Base-by-base conservation (phyloP, 805 yeast genomes). In the Scheffersomyces stipitis region DNA sequence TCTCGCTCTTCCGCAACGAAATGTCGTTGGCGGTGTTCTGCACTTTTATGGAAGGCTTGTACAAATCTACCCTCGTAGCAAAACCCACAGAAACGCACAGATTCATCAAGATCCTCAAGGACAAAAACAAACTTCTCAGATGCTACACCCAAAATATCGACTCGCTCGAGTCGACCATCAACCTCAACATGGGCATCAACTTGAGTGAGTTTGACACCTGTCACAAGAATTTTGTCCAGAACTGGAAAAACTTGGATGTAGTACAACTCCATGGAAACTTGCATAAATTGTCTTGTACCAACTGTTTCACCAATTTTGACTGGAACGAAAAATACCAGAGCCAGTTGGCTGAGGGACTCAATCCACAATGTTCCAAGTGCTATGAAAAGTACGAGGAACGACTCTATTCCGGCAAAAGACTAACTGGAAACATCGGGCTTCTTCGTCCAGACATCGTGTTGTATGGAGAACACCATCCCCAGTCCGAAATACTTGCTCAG, bases 131-230 rank as follows among this genome's bases (percentile, higher is more conserved):
- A 60, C 71, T 90, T 30, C 58, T 89, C 33, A 69, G 96, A 40
- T 88, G 97, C 62, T 91, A 91, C 58, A 91, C 98, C 1, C 98
- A 93, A 54, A 91, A 91, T 56, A 91, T 91, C 41, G 99, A 91
- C 59, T 90, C 95, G 0, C 66, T 91, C 24, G 98, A 91, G 54
- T 65, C 78, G 33, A 64, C 69, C 31, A 70, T 83, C 17, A 83
- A 86, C 15, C 64, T 90, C 38, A 71, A 69, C 26, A 68, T 82
- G 33, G 89, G 90, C 2, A 63, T 68, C 17, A 67, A 70, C 27
- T 49, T 62, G 10, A 41, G 50, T 28, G 60, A 58, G 46, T 52
- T 60, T 40, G 44, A 51, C 40, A 42, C 53, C 49, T 18, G 46
- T 34, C n/a, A n/a, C n/a, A 34, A 54, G 37, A 42, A 50, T 20